Evolutionary conservation across 208 protist species (phyloP), one percentile per base, ranked within the genome.

Genomic region (Leishmania aethiopica): DNA sequence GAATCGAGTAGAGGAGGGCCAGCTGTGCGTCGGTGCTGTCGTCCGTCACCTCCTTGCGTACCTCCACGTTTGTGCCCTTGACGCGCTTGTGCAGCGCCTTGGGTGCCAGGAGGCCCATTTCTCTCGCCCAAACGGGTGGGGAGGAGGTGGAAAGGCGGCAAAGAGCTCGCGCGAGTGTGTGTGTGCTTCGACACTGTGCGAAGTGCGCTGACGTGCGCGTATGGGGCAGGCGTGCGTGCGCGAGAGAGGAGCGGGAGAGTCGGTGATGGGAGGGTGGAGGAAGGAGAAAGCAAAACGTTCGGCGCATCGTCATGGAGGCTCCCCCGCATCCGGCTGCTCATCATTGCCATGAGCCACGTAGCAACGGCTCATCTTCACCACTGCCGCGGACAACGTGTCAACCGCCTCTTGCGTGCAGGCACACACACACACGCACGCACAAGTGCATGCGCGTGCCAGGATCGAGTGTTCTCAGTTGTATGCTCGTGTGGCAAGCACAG

Each of bases 61-160:
- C 88, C 57, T 92, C 81, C 45, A 96, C 92, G 84, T 96, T 96
- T 45, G 91, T 96, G 67, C 90, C 91, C 75, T 92, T 95, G 32
- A 96, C 83, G 74, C 77, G 73, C 81, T 96, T 96, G 66, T 89
- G 82, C 74, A 89, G 82, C 62, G 82, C 70, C 53, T 86, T 78
- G 40, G 76, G 78, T 15, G 55, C 72, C 17, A 77, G 37, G 75
- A 80, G 79, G 3, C 67, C 45, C 83, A 86, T 83, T 10, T 49
- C 42, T 73, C 69, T 35, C 69, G 28, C 69, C 69, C 42, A 15
- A 73, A 45, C 0, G 37, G 15, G n/a, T 47, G 66, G 17, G 37
- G 66, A 37, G 17, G 11, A 45, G 42, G 42, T 45, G 42, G 0
- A 45, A 45, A 45, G 42, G 42, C 42, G 42, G 42, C 42, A 4